Conservation (phyloP, 75 land plant genomes). For the Ceratopteris richardii region DNA sequence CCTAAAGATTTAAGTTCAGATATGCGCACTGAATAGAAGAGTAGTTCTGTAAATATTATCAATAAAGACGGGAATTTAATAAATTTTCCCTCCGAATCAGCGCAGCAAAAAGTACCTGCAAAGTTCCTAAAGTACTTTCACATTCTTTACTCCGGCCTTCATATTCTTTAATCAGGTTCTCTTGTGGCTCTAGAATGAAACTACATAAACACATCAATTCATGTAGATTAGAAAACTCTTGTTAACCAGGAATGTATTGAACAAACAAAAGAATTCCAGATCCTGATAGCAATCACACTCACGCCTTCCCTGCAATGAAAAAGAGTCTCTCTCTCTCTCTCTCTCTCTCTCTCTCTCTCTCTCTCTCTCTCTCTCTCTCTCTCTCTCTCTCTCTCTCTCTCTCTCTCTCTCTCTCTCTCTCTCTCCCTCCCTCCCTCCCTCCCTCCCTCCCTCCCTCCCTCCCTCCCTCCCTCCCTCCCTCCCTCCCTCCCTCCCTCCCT, state of each 20-base stretch:
- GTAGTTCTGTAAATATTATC: too few species aligned
- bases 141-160: conserved; percentile 74
- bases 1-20: not conserved
- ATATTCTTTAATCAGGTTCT: conserved; percentile 62
- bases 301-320: conserved; percentile 78
- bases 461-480: too few species aligned
- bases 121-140: conserved; percentile 55
- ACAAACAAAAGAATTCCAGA: not conserved
- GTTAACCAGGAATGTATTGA: not conserved
- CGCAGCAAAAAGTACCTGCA: conserved; percentile 72
- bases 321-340: conserved; percentile 6
- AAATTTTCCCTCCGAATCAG: too few species aligned
- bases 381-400: too few species aligned
- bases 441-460: too few species aligned
- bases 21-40: not conserved
- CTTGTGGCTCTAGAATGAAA: conserved; percentile 85
- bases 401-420: too few species aligned
- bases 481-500: too few species aligned
- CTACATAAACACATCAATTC: conserved; percentile 36
- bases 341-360: too few species aligned
- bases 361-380: too few species aligned
- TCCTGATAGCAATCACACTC: conserved; percentile 26
- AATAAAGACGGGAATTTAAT: too few species aligned
- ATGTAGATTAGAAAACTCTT: not conserved
- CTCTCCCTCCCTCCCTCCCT: too few species aligned